Base-by-base conservation (phyloP, 331 rosid genomes). In the Prunus yedoensis region DNA sequence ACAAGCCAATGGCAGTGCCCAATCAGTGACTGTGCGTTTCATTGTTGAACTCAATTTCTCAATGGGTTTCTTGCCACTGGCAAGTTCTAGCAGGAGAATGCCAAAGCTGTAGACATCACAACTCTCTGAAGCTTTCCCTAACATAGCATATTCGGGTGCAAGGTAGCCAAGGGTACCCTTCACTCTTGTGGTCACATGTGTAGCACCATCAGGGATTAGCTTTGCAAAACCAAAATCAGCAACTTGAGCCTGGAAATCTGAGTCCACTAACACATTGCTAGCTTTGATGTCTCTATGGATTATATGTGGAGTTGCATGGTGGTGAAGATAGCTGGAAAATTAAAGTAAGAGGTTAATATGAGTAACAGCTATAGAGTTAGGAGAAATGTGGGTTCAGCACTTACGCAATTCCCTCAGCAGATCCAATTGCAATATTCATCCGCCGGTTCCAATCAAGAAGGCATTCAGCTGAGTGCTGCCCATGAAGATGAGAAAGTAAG, bases 81-180 rank as follows among this genome's bases (percentile, higher is more conserved):
- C 94, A 49, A 93, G 92, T 82, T 93, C 97, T 30, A 93, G 88
- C 71, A 93, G 85, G 46, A 93, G 97, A 74, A 93, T 85, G 68
- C 97, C 97, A 5, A 86, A 90, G 83, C 97, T 93, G 84, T 80
- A 93, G 51, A 93, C 94, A 81, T 93, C 97, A 52, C 96, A 93
- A 77, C 93, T 82, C 88, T 89, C 94, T 0, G 86, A 86, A 63
- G 94, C 97, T 80, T 90, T 93, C 71, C 97, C 97, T 49, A 90
- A 74, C 96, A 93, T 90, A 11, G 94, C 96, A 82, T 93, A 93
- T 75, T 93, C 97, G 2, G 97, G 97, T 41, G 97, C 97, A 23
- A 93, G 94, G 82, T 93, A 93, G 77, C 97, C 97, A 0, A 93
- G 96, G 74, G 97, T 93, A 56, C 97, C 97, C 88, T 93, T 90